Conservation (phyloP, 1,284 basidiomycete genomes). For the Naganishia sp. region DNA sequence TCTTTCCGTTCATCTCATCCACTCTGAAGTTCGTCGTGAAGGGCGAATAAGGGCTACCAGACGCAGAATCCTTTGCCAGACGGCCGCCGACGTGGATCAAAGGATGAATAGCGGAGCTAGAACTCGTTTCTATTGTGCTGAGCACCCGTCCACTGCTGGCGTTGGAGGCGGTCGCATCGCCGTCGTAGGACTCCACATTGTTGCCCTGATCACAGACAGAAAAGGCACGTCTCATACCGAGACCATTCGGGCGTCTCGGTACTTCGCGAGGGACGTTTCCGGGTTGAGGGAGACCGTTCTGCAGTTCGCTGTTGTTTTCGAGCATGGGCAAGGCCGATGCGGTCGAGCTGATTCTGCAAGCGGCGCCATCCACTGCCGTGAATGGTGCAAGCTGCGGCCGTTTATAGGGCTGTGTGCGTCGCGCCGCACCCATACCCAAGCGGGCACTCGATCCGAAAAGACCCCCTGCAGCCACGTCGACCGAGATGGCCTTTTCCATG, state of each 20-base stretch:
- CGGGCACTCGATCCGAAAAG: slow-evolving; percentile 16
- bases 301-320: slow-evolving; percentile 36
- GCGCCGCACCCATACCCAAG: slow-evolving; percentile 6
- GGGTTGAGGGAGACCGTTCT: slow-evolving; percentile 15
- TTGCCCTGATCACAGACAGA: slow-evolving; percentile 49
- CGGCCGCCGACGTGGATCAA: slow-evolving; percentile 43
- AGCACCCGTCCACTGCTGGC: slow-evolving; percentile 30
- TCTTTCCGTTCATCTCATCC: slow-evolving; percentile 87
- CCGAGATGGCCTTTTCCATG: slow-evolving; percentile 42
- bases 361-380: slow-evolving; percentile 32
- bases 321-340: slow-evolving; percentile 49
- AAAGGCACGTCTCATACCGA: slow-evolving; percentile 49
- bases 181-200: slow-evolving; percentile 33
- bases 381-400: slow-evolving; percentile 43
- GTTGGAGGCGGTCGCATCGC: slow-evolving; percentile 35
- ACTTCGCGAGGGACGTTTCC: neutral
- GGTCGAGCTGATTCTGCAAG: slow-evolving; percentile 37
- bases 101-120: slow-evolving; percentile 34
- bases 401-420: slow-evolving; percentile 31
- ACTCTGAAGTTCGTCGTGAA: slow-evolving; percentile 74
- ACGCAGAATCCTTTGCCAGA: slow-evolving; percentile 31
- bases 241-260: slow-evolving; percentile 8
- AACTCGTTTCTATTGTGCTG: slow-evolving; percentile 32
- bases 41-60: slow-evolving; percentile 35
- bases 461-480: slow-evolving; percentile 3